These are phyloP conservation scores for Penicillium flavigenum DNA, from an alignment of 495 filamentous ascomycete species.

Conservation along the genomic window DNA sequence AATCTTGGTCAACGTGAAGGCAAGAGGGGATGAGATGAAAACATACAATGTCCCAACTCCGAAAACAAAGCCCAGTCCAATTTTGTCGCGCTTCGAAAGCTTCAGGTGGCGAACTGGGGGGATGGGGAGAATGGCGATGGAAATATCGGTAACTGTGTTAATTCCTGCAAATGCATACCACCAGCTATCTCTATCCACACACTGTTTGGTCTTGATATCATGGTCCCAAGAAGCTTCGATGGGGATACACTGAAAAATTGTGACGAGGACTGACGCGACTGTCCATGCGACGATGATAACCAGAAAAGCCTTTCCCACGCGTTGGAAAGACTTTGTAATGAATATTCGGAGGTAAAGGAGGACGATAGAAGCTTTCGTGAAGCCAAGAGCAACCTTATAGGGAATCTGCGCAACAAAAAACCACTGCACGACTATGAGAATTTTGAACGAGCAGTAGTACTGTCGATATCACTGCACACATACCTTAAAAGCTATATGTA, in stretches of 20 bases:
- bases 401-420: constrained; percentile 20
- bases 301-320: constrained; percentile 18
- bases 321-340: constrained; percentile 20
- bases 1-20: background rate
- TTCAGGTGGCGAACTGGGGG: no score
- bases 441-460: background rate
- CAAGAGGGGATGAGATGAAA: constrained; percentile 6
- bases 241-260: constrained; percentile 31
- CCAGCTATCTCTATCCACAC: constrained; percentile 15
- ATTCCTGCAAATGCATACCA: constrained; percentile 21
- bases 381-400: constrained; percentile 21
- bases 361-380: constrained; percentile 22
- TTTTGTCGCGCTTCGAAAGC: background rate
- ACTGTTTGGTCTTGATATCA: constrained; percentile 14
- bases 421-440: constrained; percentile 14
- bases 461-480: background rate
- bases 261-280: constrained; percentile 21
- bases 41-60: constrained; percentile 39
- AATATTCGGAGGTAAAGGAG: constrained; percentile 27
- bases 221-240: constrained; percentile 31
- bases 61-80: constrained; percentile 37
- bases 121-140: constrained; percentile 19
- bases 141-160: constrained; percentile 39
- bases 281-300: constrained; percentile 23
- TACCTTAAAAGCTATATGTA: constrained; percentile 12